Conservation (phyloP, 768 basidiomycete genomes). For the Amanita fuliginea region DNA sequence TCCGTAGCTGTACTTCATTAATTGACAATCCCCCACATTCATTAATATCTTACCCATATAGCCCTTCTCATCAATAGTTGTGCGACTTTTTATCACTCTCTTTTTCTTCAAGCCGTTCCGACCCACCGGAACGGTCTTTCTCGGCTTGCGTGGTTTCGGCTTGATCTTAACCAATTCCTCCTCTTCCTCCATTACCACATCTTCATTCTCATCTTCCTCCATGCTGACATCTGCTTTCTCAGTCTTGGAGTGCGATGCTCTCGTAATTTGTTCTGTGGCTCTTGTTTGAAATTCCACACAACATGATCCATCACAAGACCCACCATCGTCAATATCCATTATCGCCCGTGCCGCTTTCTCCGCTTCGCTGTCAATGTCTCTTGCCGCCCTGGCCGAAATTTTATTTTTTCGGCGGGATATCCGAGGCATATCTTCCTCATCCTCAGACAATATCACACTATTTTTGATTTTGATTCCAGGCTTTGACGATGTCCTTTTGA, state of each 20-base stretch:
- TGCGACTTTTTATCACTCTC: conserved; percentile 48
- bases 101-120: conserved; percentile 70
- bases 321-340: conserved; percentile 76
- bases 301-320: conserved; percentile 2
- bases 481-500: neutral
- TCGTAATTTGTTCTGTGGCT: conserved; percentile 4
- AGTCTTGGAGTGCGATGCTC: conserved; percentile 4
- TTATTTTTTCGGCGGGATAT: conserved; percentile 12
- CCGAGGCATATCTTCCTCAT: conserved; percentile 36
- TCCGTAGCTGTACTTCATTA: conserved; percentile 41
- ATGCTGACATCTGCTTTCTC: conserved; percentile 15
- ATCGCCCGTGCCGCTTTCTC: conserved; percentile 44
- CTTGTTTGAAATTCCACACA: neutral
- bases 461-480: conserved; percentile 25
- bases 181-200: conserved; percentile 20
- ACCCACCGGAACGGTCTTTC: conserved; percentile 63
- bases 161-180: conserved; percentile 21
- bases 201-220: conserved; percentile 13
- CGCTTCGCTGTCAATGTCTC: conserved; percentile 24
- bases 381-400: conserved; percentile 18
- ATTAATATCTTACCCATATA: conserved; percentile 46
- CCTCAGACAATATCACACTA: conserved; percentile 46
- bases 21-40: conserved; percentile 1
- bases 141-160: conserved; percentile 32
- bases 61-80: conserved; percentile 50